Base-by-base conservation (phyloP, 2,329 filamentous ascomycete genomes). In the Celoporthe dispersa region DNA sequence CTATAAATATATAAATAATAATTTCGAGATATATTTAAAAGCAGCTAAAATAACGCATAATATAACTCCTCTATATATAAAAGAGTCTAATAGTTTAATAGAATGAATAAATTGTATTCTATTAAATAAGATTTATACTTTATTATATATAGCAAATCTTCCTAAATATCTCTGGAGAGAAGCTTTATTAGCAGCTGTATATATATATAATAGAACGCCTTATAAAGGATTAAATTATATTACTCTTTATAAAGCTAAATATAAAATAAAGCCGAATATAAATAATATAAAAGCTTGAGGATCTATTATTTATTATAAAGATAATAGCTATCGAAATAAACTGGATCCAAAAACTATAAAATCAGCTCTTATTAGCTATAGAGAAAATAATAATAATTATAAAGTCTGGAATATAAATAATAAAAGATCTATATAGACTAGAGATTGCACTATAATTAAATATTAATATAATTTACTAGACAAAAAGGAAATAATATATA, bases 1-100 rank as follows among this genome's bases (percentile, higher is more conserved):
- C 12, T 41, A 39, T 14, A 39, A 67, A 68, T 68, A 62, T 68
- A 63, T 68, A 28, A 68, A 68, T 62, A 67, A 67, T 19, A 16
- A 44, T 25, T 67, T 62, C 33, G 22, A 61, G 22, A 37, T 37
- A 37, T 25, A 31, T 22, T 35, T 61, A 48, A 51, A 25, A 25
- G 14, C 51, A 31, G 33, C 25, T 12, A n/a, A 41, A 51, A 67
- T 62, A 62, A 60, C 12, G 33, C 14, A 67, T 48, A 33, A 48
- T 31, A 60, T 22, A 60, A 22, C 37, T n/a, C 51, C 28, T 25
- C 25, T 19, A 48, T 65, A 35, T 65, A 65, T 55, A 55, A 65
- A 57, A 16, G n/a, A 65, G 16, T 19, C 19, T 22, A 53, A 53
- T 28, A 12, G 44, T 14, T 41, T 51, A 31, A 51, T 65, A 65